phyloP scores from a whole-genome alignment of 2,329 filamentous ascomycete genomes.

The Cadophora gregata region DNA sequence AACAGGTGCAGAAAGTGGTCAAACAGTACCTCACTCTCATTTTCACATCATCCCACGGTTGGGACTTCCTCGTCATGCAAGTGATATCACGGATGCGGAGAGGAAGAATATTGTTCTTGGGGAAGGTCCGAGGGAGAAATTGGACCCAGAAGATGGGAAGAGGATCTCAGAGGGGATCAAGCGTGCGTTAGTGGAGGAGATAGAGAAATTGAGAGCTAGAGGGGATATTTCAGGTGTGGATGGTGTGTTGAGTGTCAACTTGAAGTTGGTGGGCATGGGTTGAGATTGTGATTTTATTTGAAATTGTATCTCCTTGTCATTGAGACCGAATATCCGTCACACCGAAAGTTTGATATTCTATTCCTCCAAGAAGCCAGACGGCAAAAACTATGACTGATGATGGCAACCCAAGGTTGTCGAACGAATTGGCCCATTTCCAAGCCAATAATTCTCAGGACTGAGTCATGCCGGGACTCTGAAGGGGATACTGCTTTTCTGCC shows the following conservation, averaged over 20 bases:
- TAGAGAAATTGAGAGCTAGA: constrained; percentile 13
- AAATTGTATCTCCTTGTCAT: too few relatives aligned
- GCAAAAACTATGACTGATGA: too few relatives aligned
- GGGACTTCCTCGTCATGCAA: constrained; percentile 22
- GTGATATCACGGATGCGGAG: constrained; percentile 30
- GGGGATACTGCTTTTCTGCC: too few relatives aligned
- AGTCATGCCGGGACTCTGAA: too few relatives aligned
- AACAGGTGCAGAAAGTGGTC: constrained; percentile 76
- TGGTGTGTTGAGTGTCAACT: constrained; percentile 11
- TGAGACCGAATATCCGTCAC: too few relatives aligned
- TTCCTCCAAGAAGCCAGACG: too few relatives aligned
- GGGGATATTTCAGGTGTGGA: constrained; percentile 4
- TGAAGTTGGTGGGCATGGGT: neutral
- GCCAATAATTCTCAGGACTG: too few relatives aligned
- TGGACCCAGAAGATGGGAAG: constrained; percentile 29
- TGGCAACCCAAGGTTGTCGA: too few relatives aligned
- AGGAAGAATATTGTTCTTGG: constrained; percentile 30
- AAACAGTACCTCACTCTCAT: constrained; percentile 92
- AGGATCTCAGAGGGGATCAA: constrained; percentile 19
- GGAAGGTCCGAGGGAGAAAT: constrained; percentile 28
- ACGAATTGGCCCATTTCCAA: too few relatives aligned
- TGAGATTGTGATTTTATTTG: constrained; percentile 18
- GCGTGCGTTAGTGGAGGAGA: constrained; percentile 19
- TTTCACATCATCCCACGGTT: constrained; percentile 85
- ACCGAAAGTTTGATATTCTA: too few relatives aligned